A percentile compares a stretch with the other conserved stretches of the same genome.
Conservation (phyloP, 768 basidiomycete species). For the Leucocoprinus birnbaumii region DNA sequence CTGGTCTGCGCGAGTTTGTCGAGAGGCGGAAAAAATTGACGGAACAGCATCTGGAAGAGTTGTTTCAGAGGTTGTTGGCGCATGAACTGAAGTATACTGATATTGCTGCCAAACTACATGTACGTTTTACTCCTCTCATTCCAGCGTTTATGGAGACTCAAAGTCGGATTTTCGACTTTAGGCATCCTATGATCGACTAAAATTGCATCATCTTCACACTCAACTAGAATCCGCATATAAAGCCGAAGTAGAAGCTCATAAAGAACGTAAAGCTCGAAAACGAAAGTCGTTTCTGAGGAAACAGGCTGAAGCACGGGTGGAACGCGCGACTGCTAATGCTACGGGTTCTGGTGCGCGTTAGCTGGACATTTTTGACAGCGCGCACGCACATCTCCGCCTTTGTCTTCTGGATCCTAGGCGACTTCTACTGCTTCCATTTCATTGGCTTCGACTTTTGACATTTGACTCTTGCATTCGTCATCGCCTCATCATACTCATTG, state of each 20-base stretch:
- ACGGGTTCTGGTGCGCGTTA: slow-evolving; percentile 20
- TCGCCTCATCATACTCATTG: too few relatives aligned
- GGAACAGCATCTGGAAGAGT: slow-evolving; percentile 23
- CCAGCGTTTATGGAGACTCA: too few relatives aligned
- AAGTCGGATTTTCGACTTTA: slow-evolving; percentile 11
- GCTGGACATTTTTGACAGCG: too few relatives aligned
- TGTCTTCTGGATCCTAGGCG: too few relatives aligned
- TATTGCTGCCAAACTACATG: slow-evolving; percentile 33
- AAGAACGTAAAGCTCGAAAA: slow-evolving; percentile 19
- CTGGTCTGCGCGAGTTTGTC: slow-evolving; percentile 22
- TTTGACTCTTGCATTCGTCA: neutral
- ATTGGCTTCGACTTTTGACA: too few relatives aligned
- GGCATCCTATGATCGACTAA: slow-evolving; percentile 32
- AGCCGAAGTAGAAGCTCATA: slow-evolving; percentile 27
- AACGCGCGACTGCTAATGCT: slow-evolving; percentile 26
- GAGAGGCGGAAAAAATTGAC: slow-evolving; percentile 22
- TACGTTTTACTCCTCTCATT: slow-evolving; percentile 14
- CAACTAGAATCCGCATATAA: slow-evolving; percentile 19
- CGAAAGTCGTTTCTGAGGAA: slow-evolving; percentile 28
- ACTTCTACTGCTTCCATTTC: too few relatives aligned
- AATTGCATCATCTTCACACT: slow-evolving; percentile 29
- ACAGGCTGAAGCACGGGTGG: slow-evolving; percentile 32
- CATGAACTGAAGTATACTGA: slow-evolving; percentile 36
- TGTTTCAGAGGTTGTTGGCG: slow-evolving; percentile 32
- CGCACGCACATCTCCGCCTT: too few relatives aligned